Conservation (phyloP, 192 early-diverging fungal genomes). For the Linnemannia schmuckeri region DNA sequence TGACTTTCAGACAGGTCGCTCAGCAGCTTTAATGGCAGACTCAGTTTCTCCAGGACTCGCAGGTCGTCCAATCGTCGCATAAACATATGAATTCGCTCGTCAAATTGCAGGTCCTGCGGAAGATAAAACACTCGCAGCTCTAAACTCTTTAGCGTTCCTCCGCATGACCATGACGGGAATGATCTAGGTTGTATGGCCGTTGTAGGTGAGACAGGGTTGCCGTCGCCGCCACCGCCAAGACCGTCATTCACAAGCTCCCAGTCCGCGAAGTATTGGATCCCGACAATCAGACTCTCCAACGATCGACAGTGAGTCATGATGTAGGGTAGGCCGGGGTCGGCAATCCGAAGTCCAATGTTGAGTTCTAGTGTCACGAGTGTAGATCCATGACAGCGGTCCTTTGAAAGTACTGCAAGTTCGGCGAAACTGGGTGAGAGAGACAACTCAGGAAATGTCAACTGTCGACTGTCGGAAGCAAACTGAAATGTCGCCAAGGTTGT, state of each 20-base stretch:
- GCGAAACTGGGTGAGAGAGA: background rate
- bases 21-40: slow-evolving; percentile 23
- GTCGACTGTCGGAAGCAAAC: background rate
- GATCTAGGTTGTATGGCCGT: background rate
- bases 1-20: slow-evolving; percentile 34
- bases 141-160: background rate
- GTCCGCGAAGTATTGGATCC: slow-evolving; percentile 23
- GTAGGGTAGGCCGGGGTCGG: slow-evolving; percentile 10
- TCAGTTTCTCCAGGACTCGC: slow-evolving; percentile 16
- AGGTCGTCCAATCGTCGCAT: slow-evolving; percentile 26
- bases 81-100: slow-evolving; percentile 19
- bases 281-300: slow-evolving; percentile 13
- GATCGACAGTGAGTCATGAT: slow-evolving; percentile 19
- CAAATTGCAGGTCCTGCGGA: slow-evolving; percentile 17
- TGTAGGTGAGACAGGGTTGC: background rate
- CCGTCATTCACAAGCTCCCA: background rate
- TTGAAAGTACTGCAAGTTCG: background rate
- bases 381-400: background rate
- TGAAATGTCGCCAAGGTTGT: slow-evolving; percentile 10
- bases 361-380: slow-evolving; percentile 16
- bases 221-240: background rate
- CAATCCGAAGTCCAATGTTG: background rate
- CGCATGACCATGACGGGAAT: slow-evolving; percentile 24
- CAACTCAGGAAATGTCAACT: background rate
- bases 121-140: slow-evolving; percentile 19